Percentiles rank a stretch among this genome's conserved stretches.
These are phyloP conservation scores for Leishmania lainsoni DNA, from an alignment of 208 protist genomes.

Conservation along the genomic window DNA sequence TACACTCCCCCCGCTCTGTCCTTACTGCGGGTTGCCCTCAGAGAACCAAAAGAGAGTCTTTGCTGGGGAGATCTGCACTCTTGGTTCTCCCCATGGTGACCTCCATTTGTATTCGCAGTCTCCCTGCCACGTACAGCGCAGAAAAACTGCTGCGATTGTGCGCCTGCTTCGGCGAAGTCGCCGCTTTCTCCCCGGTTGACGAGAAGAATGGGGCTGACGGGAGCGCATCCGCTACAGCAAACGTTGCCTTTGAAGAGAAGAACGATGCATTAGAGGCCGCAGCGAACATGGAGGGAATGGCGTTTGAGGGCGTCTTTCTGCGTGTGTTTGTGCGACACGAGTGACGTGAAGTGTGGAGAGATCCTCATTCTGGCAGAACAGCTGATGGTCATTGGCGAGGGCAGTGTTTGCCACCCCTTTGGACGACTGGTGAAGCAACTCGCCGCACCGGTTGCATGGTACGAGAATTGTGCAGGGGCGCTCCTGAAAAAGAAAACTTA, in stretches of 20 bases:
- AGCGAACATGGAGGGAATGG: constrained; percentile 80
- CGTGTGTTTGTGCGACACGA: constrained; percentile 42
- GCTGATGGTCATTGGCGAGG: neutral
- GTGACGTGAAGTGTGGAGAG: constrained; percentile 5
- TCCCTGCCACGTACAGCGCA: constrained; percentile 45
- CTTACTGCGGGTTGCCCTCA: neutral
- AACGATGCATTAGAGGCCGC: constrained; percentile 60
- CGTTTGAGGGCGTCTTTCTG: constrained; percentile 57
- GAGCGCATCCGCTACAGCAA: neutral
- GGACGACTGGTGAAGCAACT: neutral
- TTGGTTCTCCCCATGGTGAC: constrained; percentile 36
- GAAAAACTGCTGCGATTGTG: constrained; percentile 65
- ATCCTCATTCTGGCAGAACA: neutral
- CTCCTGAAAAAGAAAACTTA: neutral
- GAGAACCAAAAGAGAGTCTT: neutral
- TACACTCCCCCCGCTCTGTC: neutral
- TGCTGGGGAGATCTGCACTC: neutral
- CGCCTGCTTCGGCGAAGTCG: constrained; percentile 74
- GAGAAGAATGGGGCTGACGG: neutral
- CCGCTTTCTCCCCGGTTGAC: constrained; percentile 31
- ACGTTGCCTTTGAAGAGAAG: constrained; percentile 62
- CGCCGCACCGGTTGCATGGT: neutral
- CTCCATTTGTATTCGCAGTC: constrained; percentile 50
- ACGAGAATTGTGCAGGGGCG: neutral
- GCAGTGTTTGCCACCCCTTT: too few species aligned